Percentiles rank a stretch among this genome's conserved stretches.
Evolutionary conservation across 1,284 basidiomycete genomes (phyloP).

Genomic region (Melampsora occidentalis): DNA sequence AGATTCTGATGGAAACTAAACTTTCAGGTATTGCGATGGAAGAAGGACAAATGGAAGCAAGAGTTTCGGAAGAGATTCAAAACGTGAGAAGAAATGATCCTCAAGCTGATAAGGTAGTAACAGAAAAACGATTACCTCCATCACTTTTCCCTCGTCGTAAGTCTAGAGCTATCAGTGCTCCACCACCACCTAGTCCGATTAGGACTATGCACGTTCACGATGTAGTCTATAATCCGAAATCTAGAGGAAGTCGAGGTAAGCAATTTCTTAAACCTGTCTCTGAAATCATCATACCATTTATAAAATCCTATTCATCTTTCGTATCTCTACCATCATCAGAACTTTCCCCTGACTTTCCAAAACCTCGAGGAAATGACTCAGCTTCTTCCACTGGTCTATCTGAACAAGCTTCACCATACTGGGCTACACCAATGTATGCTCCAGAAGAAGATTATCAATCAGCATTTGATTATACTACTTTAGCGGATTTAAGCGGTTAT

Average conservation of each 20-base stretch:
- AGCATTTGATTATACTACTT: conserved; percentile 8
- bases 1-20: conserved; percentile 38
- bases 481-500: neutral
- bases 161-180: conserved; percentile 37
- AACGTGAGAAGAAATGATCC: conserved; percentile 23
- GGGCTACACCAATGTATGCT: neutral
- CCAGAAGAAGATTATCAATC: neutral
- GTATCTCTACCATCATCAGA: neutral
- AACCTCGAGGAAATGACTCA: neutral
- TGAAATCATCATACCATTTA: neutral
- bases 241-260: conserved; percentile 42
- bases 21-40: conserved; percentile 29
- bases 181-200: conserved; percentile 36
- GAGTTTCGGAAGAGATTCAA: conserved; percentile 29
- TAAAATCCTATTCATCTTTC: neutral
- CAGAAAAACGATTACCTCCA: neutral
- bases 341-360: conserved; percentile 40
- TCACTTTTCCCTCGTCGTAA: conserved; percentile 20
- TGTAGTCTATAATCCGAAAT: conserved; percentile 38
- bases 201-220: conserved; percentile 28
- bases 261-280: neutral
- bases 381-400: neutral
- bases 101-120: neutral
- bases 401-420: neutral
- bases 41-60: conserved; percentile 37